Evolutionary conservation across 345 rosid species (phyloP).

Genomic region (Adansonia digitata): DNA sequence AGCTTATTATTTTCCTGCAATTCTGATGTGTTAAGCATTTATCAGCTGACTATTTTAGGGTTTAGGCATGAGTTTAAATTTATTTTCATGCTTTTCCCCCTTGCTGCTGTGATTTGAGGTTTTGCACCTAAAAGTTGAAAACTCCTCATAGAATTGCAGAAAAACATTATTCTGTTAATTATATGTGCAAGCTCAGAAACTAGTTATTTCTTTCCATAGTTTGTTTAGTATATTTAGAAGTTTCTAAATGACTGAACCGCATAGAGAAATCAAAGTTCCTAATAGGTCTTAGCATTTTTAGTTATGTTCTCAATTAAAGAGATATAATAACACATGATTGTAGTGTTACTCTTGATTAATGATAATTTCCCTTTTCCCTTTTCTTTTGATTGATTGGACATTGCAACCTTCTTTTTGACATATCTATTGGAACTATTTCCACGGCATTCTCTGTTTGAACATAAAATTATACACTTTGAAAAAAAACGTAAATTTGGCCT

Average conservation of each 20-base stretch:
- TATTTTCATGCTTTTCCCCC: neutral
- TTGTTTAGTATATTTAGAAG: neutral
- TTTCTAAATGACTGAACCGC: neutral
- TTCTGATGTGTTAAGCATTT: neutral
- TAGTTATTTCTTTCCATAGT: neutral
- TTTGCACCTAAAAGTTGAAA: neutral
- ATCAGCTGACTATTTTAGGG: neutral
- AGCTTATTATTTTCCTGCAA: neutral
- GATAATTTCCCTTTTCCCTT: neutral
- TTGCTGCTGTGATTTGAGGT: neutral
- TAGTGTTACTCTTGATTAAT: neutral
- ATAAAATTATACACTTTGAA: neutral
- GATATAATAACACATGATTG: neutral
- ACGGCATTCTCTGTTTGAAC: neutral
- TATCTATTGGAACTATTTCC: neutral
- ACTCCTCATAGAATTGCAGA: neutral
- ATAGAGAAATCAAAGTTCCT: neutral
- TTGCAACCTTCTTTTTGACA: neutral
- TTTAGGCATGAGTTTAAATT: neutral
- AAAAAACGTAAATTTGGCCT: neutral
- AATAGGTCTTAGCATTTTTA: neutral
- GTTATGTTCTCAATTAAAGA: neutral
- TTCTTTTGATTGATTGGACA: neutral
- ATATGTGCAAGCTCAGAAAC: neutral
- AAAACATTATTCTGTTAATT: neutral